phyloP scores from a whole-genome alignment of 106 monocot genomes.

The Acanthochlamys bracteata region DNA sequence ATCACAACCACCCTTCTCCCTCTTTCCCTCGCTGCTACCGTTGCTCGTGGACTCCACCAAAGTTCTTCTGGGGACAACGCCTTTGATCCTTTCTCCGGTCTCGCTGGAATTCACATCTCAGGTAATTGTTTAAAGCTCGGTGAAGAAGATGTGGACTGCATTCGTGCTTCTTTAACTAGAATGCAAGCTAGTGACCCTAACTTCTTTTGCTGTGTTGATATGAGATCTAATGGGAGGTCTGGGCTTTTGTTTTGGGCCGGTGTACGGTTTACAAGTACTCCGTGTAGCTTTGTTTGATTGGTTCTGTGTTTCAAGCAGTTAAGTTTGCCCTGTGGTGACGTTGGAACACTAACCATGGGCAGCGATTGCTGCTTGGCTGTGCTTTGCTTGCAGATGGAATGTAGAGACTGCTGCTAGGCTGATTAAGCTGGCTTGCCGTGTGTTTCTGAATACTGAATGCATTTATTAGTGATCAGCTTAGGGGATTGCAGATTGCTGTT shows the following conservation, averaged over 20 bases:
- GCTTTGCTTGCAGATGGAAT: conserved; percentile 41
- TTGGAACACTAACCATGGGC: conserved; percentile 55
- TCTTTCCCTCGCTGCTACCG: conserved; percentile 47
- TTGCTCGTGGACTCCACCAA: conserved; percentile 7
- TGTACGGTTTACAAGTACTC: conserved; percentile 38
- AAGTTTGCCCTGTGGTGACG: conserved; percentile 26
- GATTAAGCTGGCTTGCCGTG: conserved; percentile 52
- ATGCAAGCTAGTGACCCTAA: conserved; percentile 50
- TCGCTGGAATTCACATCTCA: conserved; percentile 35
- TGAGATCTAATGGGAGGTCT: conserved; percentile 24
- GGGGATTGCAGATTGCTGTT: conserved; percentile 27
- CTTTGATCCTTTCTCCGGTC: conserved; percentile 17
- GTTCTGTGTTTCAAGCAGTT: conserved; percentile 15
- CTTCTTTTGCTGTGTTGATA: conserved; percentile 41
- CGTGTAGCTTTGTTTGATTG: conserved; percentile 37
- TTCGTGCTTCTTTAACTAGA: conserved; percentile 38
- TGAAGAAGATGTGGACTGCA: conserved; percentile 32
- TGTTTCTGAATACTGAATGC: conserved; percentile 42
- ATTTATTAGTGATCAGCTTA: conserved; percentile 37
- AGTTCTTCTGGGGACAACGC: neutral
- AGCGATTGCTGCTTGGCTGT: conserved; percentile 38
- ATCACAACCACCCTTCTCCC: conserved; percentile 62
- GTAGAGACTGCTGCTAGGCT: conserved; percentile 42
- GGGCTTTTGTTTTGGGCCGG: conserved; percentile 46
- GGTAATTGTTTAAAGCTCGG: conserved; percentile 34